Evolutionary conservation across 305 asterid genomes (phyloP).

Genomic region (Fraxinus floribunda): DNA sequence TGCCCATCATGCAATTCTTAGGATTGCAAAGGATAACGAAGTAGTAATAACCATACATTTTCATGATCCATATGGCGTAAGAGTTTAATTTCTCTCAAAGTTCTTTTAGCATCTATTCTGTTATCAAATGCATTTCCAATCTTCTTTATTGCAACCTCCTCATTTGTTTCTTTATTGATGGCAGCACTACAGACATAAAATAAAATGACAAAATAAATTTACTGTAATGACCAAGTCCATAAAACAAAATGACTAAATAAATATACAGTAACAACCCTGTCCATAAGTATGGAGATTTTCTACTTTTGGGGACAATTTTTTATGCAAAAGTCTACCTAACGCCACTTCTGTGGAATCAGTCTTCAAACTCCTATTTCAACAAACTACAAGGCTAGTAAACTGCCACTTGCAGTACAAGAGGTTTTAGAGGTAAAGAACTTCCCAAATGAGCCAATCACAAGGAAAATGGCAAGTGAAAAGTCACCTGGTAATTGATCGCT

Average conservation of each 20-base stretch:
- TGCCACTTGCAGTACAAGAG: neutral
- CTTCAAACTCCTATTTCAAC: neutral
- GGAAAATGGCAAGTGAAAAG: neutral
- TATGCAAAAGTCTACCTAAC: neutral
- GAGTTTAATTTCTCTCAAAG: conserved; percentile 81
- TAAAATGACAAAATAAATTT: neutral
- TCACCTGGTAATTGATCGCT: neutral
- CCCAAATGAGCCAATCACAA: neutral
- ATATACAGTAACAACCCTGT: neutral
- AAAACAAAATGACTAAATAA: neutral
- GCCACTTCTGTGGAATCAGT: neutral
- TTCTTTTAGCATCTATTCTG: conserved; percentile 76
- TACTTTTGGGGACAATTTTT: neutral
- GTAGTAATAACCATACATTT: conserved; percentile 44
- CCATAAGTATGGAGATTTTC: neutral
- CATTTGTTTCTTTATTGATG: conserved; percentile 62
- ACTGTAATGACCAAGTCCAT: neutral
- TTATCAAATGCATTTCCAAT: conserved; percentile 84
- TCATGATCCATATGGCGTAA: conserved; percentile 87
- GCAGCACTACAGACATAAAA: conserved; percentile 54
- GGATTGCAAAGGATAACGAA: neutral
- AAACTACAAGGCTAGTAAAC: neutral
- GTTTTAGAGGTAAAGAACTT: neutral
- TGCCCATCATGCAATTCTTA: neutral
- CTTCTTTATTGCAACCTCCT: conserved; percentile 83